Evolutionary conservation across 2,329 filamentous ascomycete genomes (phyloP).

Genomic region (Colletotrichum incanum): DNA sequence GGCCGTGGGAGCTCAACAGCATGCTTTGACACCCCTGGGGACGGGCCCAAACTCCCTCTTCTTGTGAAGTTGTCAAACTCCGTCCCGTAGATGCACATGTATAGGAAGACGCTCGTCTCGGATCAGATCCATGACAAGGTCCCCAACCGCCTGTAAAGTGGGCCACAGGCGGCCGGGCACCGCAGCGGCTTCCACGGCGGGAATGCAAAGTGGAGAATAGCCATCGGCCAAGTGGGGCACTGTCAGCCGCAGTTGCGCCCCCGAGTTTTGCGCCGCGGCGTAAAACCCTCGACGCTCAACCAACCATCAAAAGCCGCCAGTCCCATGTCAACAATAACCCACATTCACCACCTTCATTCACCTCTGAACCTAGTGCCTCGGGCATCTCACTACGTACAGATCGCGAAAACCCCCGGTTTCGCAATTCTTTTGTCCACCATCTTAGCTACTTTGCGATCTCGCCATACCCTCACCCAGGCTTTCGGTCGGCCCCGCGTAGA

Average conservation of each 20-base stretch:
- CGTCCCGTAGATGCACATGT: too few relatives aligned
- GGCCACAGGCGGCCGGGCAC: not conserved
- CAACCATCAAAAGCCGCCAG: conserved; percentile 4
- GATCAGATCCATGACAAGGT: too few relatives aligned
- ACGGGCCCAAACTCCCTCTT: too few relatives aligned
- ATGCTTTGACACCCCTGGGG: too few relatives aligned
- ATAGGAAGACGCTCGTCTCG: too few relatives aligned
- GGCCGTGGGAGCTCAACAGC: too few relatives aligned
- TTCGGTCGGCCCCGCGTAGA: not conserved
- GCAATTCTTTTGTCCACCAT: too few relatives aligned
- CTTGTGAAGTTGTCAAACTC: too few relatives aligned
- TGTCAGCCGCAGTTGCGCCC: conserved; percentile 15
- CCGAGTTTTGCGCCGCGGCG: conserved; percentile 38
- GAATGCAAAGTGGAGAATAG: not conserved
- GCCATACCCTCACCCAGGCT: too few relatives aligned
- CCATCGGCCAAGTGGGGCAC: conserved; percentile 2
- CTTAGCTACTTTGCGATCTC: not conserved
- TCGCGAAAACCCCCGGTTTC: not conserved
- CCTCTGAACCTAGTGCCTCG: not conserved
- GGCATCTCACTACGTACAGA: not conserved
- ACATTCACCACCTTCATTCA: not conserved
- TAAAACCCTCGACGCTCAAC: conserved; percentile 25
- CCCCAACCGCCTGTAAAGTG: too few relatives aligned
- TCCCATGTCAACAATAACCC: not conserved
- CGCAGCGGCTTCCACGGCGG: not conserved